phyloP scores from a whole-genome alignment of 1,139 yeast genomes.

The Arxiozyma slooffiae region DNA sequence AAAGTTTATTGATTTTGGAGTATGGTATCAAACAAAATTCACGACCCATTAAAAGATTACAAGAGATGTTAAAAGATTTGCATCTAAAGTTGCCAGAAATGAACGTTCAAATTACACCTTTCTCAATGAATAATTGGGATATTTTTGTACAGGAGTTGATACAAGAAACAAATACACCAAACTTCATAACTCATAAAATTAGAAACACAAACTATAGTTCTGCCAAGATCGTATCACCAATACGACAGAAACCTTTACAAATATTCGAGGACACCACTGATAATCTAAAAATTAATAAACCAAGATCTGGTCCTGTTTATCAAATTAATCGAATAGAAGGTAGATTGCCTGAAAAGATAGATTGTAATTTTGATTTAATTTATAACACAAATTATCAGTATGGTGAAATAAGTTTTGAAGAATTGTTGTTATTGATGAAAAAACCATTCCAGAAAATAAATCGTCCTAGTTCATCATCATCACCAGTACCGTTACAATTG shows the following conservation, averaged over 20 bases:
- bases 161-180: background rate
- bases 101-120: background rate
- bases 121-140: background rate
- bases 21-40: conserved; percentile 42
- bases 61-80: background rate
- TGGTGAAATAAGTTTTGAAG: conserved; percentile 53
- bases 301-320: conserved; percentile 28
- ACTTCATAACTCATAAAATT: background rate
- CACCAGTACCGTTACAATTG: background rate
- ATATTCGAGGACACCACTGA: conserved; percentile 6
- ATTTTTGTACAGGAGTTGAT: background rate
- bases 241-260: conserved; percentile 2
- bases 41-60: conserved; percentile 9
- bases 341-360: conserved; percentile 54
- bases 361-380: conserved; percentile 51
- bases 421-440: conserved; percentile 45
- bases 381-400: conserved; percentile 39
- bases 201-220: background rate
- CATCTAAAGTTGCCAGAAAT: background rate
- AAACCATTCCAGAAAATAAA: conserved; percentile 22
- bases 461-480: background rate
- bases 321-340: conserved; percentile 48
- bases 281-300: conserved; percentile 18
- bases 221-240: background rate
- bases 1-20: conserved; percentile 55